Conservation (phyloP, 805 yeast species). For the Saccharomycopsis babjevae region DNA sequence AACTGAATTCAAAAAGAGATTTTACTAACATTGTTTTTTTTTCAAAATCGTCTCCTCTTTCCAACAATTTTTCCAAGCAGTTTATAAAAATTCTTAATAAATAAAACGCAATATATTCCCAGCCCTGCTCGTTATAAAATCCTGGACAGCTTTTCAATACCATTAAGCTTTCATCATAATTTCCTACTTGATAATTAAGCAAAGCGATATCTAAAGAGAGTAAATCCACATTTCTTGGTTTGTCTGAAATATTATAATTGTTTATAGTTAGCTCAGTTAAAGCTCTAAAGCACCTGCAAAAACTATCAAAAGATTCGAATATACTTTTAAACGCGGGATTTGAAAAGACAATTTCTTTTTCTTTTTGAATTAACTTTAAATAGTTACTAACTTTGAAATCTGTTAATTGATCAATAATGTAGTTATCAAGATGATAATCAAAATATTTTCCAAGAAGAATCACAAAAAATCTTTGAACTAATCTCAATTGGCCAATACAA, state of each 20-base stretch:
- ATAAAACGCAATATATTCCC: conserved; percentile 63
- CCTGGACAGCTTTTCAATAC: conserved; percentile 61
- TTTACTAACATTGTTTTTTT: conserved; percentile 24
- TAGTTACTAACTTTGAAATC: conserved; percentile 7
- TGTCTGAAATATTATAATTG: conserved; percentile 39
- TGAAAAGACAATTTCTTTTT: background rate
- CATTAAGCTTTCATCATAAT: conserved; percentile 50
- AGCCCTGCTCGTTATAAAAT: conserved; percentile 56
- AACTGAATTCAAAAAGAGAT: conserved; percentile 33
- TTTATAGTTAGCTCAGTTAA: conserved; percentile 48
- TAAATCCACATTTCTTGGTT: conserved; percentile 60
- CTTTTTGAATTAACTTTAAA: conserved; percentile 2
- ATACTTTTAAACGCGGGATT: conserved; percentile 20
- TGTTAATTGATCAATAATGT: conserved; percentile 20
- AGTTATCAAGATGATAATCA: conserved; percentile 26
- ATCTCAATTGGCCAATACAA: conserved; percentile 38
- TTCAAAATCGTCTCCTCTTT: conserved; percentile 18
- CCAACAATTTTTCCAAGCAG: conserved; percentile 42
- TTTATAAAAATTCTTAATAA: conserved; percentile 57
- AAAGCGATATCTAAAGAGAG: conserved; percentile 73
- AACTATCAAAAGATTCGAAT: conserved; percentile 28
- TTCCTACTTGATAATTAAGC: conserved; percentile 45
- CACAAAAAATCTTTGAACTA: conserved; percentile 38
- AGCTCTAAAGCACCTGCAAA: conserved; percentile 34
- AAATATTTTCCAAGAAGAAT: conserved; percentile 26